Conservation (phyloP, 1,139 yeast genomes). For the Yamadazyma kanchanaburiensis region DNA sequence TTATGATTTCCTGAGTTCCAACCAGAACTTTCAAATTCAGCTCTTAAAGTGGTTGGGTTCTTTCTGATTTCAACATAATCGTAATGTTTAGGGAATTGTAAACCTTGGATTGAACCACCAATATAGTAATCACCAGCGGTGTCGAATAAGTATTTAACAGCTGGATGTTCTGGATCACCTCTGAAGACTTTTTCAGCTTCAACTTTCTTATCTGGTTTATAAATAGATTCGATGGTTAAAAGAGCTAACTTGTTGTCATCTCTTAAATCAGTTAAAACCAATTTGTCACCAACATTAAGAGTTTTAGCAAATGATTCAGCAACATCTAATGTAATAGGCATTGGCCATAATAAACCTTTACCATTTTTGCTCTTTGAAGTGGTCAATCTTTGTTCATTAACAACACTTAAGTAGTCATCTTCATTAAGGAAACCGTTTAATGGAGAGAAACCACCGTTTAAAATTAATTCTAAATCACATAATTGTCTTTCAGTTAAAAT, state of each 20-base stretch:
- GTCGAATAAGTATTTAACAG: slow-evolving; percentile 68
- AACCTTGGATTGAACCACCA: slow-evolving; percentile 86
- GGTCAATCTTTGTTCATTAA: slow-evolving; percentile 68
- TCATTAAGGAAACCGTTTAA: slow-evolving; percentile 81
- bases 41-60: slow-evolving; percentile 86
- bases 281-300: slow-evolving; percentile 55
- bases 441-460: slow-evolving; percentile 95
- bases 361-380: slow-evolving; percentile 36
- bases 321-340: slow-evolving; percentile 89
- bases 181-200: slow-evolving; percentile 90
- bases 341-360: slow-evolving; percentile 81
- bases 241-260: slow-evolving; percentile 81
- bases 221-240: slow-evolving; percentile 73
- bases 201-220: slow-evolving; percentile 69
- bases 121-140: slow-evolving; percentile 80
- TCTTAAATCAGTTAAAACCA: slow-evolving; percentile 78
- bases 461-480: slow-evolving; percentile 87
- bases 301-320: slow-evolving; percentile 47
- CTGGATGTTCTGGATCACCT: slow-evolving; percentile 98
- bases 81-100: slow-evolving; percentile 81
- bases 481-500: slow-evolving; percentile 81
- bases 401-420: slow-evolving; percentile 79
- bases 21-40: slow-evolving; percentile 73
- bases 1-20: slow-evolving; percentile 59
- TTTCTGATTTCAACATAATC: slow-evolving; percentile 85